phyloP scores from a whole-genome alignment of 208 protist species.

The Trypanosoma platydactyli region DNA sequence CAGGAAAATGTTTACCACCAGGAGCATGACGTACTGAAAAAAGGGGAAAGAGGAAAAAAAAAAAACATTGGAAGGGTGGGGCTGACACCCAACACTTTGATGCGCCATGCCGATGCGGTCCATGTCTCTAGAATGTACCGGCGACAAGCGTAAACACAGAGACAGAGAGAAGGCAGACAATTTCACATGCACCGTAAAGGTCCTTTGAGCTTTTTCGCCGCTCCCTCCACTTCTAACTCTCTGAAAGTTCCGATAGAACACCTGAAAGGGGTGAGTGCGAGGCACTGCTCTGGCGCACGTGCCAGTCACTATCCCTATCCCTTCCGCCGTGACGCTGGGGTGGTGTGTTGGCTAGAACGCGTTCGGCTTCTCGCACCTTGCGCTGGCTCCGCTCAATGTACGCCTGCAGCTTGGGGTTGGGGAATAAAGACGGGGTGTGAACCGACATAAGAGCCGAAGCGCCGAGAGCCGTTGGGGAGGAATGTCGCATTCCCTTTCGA shows the following conservation, averaged over 20 bases:
- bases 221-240: conserved; percentile 3
- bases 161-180: no score
- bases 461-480: neutral
- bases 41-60: conserved; percentile 27
- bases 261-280: conserved; percentile 6
- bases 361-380: conserved; percentile 63
- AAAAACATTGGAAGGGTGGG: conserved; percentile 1
- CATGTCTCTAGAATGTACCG: no score
- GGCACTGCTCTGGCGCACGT: neutral
- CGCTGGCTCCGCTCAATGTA: conserved; percentile 68
- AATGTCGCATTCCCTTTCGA: neutral
- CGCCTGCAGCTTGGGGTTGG: conserved; percentile 60
- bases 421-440: conserved; percentile 23
- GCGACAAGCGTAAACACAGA: no score
- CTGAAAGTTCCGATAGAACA: conserved; percentile 17
- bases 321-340: neutral
- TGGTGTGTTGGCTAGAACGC: conserved; percentile 37
- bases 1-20: no score
- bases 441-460: conserved; percentile 17
- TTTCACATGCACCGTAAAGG: no score
- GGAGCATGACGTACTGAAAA: no score
- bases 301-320: neutral
- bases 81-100: conserved; percentile 2
- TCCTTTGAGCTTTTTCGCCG: conserved; percentile 16
- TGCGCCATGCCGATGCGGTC: no score